phyloP scores from a whole-genome alignment of 345 rosid species.

The Aquilaria yunnanensis region DNA sequence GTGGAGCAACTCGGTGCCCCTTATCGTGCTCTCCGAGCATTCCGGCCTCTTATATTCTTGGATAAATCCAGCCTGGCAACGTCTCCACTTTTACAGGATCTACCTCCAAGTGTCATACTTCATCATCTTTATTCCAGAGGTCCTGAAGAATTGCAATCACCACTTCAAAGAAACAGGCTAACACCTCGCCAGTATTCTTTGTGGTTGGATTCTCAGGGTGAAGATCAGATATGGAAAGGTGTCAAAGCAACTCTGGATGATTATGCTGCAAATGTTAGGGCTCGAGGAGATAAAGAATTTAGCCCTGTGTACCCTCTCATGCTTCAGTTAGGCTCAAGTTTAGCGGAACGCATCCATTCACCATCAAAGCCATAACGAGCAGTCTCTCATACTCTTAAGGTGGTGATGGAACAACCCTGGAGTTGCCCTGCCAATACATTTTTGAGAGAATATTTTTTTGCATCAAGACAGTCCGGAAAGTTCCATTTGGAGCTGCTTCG shows the following conservation, averaged over 20 bases:
- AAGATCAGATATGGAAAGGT: slow-evolving; percentile 99
- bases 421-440: too few species aligned
- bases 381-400: too few species aligned
- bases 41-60: slow-evolving; percentile 85
- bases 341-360: slow-evolving; percentile 32
- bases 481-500: too few species aligned
- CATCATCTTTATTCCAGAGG: slow-evolving; percentile 96
- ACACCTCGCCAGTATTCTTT: slow-evolving; percentile 77
- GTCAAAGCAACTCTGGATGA: slow-evolving; percentile 93
- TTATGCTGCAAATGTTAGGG: slow-evolving; percentile 66
- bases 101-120: slow-evolving; percentile 77
- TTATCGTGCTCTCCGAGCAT: slow-evolving; percentile 91
- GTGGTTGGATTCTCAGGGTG: slow-evolving; percentile 95
- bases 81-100: slow-evolving; percentile 85
- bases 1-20: slow-evolving; percentile 99
- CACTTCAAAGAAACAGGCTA: slow-evolving; percentile 81
- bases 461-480: too few species aligned
- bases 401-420: neutral
- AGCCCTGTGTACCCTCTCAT: slow-evolving; percentile 94
- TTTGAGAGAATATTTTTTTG: too few species aligned
- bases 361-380: slow-evolving; percentile 12
- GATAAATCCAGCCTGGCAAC: slow-evolving; percentile 79
- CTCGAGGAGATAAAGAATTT: slow-evolving; percentile 97
- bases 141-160: slow-evolving; percentile 84
- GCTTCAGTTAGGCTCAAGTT: slow-evolving; percentile 79